A percentile compares a stretch with the other conserved stretches of the same genome.
Evolutionary conservation across 176 grass and related monocot species (phyloP).

Genomic region (Zea mays): Zm-B73-REFERENCE-NAM-5.0 NC_050100.1:2415001-2415500

Average conservation of each 20-base stretch:
- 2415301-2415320: constrained; percentile 24
- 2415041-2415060: background rate
- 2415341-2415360: constrained; percentile 73
- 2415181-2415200: constrained; percentile 26
- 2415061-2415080: constrained; percentile 10
- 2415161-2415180: background rate
- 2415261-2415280: constrained; percentile 61
- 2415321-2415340: constrained; percentile 43
- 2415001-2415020: constrained; percentile 49
- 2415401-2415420: constrained; percentile 79
- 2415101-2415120: background rate
- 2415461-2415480: constrained; percentile 34
- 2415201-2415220: constrained; percentile 55
- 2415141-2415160: background rate
- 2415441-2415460: constrained; percentile 60
- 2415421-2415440: constrained; percentile 75
- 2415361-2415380: constrained; percentile 68
- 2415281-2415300: constrained; percentile 38
- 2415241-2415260: constrained; percentile 53
- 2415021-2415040: constrained; percentile 44
- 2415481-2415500: constrained; percentile 69
- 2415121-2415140: background rate
- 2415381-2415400: constrained; percentile 76
- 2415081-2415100: background rate
- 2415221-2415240: constrained; percentile 58